Conservation (phyloP, 345 rosid genomes). For the Draba incana region DNA sequence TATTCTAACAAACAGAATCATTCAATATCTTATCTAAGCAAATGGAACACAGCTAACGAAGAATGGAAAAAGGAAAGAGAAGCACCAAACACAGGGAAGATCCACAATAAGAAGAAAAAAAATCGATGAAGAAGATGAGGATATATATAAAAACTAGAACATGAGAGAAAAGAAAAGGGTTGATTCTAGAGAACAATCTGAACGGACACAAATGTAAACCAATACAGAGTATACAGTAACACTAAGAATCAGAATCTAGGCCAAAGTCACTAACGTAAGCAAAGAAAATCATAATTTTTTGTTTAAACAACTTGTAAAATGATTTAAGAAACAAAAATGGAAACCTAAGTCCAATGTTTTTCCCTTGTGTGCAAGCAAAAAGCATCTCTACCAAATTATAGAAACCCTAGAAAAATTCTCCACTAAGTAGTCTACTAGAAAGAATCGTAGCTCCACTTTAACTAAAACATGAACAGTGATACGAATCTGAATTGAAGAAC, state of each 20-base stretch:
- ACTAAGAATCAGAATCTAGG: constrained; percentile 34
- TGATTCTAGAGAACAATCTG: constrained; percentile 62
- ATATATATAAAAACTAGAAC: constrained; percentile 25
- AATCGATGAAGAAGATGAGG: constrained; percentile 46
- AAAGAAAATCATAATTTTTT: constrained; percentile 18
- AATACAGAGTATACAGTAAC: constrained; percentile 46
- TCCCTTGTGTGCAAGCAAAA: constrained; percentile 28
- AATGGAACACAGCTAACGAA: constrained; percentile 33
- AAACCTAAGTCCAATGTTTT: constrained; percentile 20
- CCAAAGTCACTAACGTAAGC: constrained; percentile 32
- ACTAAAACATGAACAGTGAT: constrained; percentile 23
- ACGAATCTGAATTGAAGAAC: constrained; percentile 18
- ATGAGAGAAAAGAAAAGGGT: constrained; percentile 32
- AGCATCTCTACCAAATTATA: constrained; percentile 40
- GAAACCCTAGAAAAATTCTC: constrained; percentile 25
- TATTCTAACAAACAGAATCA: constrained; percentile 43
- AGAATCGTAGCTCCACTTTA: constrained; percentile 27
- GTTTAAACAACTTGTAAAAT: constrained; percentile 8
- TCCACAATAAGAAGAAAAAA: constrained; percentile 62
- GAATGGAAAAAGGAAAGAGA: constrained; percentile 39
- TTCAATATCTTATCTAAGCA: constrained; percentile 46
- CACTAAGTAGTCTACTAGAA: constrained; percentile 18
- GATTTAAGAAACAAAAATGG: constrained; percentile 32
- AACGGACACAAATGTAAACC: constrained; percentile 46
- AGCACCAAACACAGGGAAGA: constrained; percentile 48